Base-by-base conservation (phyloP, 2,329 filamentous ascomycete species). In the Colletotrichum camelliae region DNA sequence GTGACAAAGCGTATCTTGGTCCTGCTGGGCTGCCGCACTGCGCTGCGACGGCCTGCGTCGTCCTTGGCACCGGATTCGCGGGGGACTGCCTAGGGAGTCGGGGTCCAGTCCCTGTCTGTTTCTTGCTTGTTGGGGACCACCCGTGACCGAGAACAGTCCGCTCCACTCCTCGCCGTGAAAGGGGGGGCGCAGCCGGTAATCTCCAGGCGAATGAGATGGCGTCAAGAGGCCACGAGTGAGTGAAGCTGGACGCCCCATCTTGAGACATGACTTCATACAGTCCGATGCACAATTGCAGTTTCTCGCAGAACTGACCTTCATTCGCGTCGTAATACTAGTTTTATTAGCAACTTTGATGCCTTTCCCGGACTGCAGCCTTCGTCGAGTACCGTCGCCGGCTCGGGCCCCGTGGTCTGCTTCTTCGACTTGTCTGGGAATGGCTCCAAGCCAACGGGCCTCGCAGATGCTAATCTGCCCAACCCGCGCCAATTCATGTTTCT, bases 181-280 rank as follows among this genome's bases (percentile, higher is more conserved):
- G 27, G 48, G 39, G 62, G 74, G 62, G 62, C 62, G 57, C 43
- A 73, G 70, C 60, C 64, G 69, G 73, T 16, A 62, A 58, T 74
- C 37, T 67, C 72, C 68, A 77, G 52, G 72, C 85, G 85, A 87
- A 87, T 87, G 79, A 81, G 81, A 84, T 77, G 80, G 77, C 82
- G 80, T 80, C 78, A 79, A 83, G 69, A 77, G 79, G 76, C 83
- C 86, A 87, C 85, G 86, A 82, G 85, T 72, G 78, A 77, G 65
- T 75, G 77, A 21, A 21, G 43, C 70, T 72, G 35, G 5, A 16
- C 67, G 37, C 39, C 48, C 58, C 21, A 35, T 69, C 24, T 74
- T 29, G 48, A 31, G 57, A 69, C 57, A 65, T 69, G 65, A 60
- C 70, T 74, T 76, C 70, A 66, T 66, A 31, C 16, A 60, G 65